These are phyloP conservation scores for Candida loeiensis DNA, from an alignment of 805 yeast species.

Conservation along the genomic window DNA sequence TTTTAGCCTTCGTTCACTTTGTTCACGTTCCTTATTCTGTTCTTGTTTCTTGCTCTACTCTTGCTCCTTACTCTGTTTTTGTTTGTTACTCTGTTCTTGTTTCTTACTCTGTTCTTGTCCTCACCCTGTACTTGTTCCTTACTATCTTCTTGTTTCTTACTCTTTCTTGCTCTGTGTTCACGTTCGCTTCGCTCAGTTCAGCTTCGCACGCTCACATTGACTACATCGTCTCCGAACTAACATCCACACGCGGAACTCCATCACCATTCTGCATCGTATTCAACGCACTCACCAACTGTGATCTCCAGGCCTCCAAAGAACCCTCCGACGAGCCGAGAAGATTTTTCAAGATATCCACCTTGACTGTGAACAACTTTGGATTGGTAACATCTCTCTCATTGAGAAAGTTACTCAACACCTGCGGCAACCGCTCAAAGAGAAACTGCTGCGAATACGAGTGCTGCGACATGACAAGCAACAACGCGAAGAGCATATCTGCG, in stretches of 20 bases:
- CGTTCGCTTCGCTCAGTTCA: too few relatives aligned
- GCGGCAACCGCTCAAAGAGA: conserved; percentile 24
- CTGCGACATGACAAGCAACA: conserved; percentile 21
- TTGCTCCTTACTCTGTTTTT: too few relatives aligned
- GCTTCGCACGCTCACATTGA: background rate
- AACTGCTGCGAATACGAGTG: conserved; percentile 17
- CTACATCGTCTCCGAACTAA: background rate
- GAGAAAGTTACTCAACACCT: conserved; percentile 20
- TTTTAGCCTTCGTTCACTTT: too few relatives aligned
- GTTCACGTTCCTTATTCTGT: too few relatives aligned
- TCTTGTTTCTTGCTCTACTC: too few relatives aligned
- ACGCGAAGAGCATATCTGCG: conserved; percentile 19
- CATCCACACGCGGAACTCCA: conserved; percentile 2
- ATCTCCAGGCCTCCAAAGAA: conserved; percentile 1
- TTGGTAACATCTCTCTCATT: conserved; percentile 12
- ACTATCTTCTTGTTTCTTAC: too few relatives aligned
- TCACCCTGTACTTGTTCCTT: too few relatives aligned
- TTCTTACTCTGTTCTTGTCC: too few relatives aligned
- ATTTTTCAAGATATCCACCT: conserved; percentile 12
- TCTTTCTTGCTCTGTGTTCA: too few relatives aligned
- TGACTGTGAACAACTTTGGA: conserved; percentile 25
- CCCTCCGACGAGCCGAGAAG: conserved; percentile 2
- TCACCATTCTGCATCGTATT: conserved; percentile 6
- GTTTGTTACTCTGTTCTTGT: too few relatives aligned
- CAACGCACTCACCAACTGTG: conserved; percentile 1